Base-by-base conservation (phyloP, 148 eudicot genomes). In the Rhododendron kiyosumense region DNA sequence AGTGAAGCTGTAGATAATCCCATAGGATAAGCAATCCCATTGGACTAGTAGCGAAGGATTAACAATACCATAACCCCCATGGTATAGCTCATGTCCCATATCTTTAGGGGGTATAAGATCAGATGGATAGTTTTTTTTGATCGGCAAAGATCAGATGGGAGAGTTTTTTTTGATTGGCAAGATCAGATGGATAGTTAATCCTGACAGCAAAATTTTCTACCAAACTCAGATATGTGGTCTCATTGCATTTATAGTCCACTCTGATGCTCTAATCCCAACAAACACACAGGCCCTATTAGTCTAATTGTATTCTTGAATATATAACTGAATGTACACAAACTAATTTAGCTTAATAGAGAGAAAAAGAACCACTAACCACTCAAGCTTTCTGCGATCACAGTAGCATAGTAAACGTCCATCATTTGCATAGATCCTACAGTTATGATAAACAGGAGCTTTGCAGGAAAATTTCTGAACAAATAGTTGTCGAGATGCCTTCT, bases 391-490 rank as follows among this genome's bases (percentile, higher is more conserved):
- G 67, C 92, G 95, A 90, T 97, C 98, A 87, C 99, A 97, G 76
- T 95, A 94, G 86, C 98, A 97, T 78, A 97, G 93, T 84, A 95
- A 85, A 30, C 99, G 92, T 71, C 98, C 98, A 89, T 97, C 99
- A 89, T 90, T 95, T 75, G 99, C 99, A 93, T 92, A 97, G 78
- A 97, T 97, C 89, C 94, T 93, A 89, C 99, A 97, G 88, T 97
- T 97, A 89, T 97, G 96, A 89, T 97, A 97, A 85, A 95, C 99
- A 38, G 98, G 98, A 88, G 98, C 88, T 87, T 97, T 97, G 94
- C 99, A 97, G 49, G 99, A 97, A 87, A 97, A 97, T 79, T 97
- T 97, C 79, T 95, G 88, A 89, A 95, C 99, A 91, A 97, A 97
- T 48, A 91, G 90, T 88, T 93, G 91, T 69, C 99, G 93, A 85